A percentile compares a stretch with the other conserved stretches of the same genome.
These are phyloP conservation scores for Serpula lacrymans DNA, from an alignment of 768 basidiomycete genomes.

Conservation along the genomic window DNA sequence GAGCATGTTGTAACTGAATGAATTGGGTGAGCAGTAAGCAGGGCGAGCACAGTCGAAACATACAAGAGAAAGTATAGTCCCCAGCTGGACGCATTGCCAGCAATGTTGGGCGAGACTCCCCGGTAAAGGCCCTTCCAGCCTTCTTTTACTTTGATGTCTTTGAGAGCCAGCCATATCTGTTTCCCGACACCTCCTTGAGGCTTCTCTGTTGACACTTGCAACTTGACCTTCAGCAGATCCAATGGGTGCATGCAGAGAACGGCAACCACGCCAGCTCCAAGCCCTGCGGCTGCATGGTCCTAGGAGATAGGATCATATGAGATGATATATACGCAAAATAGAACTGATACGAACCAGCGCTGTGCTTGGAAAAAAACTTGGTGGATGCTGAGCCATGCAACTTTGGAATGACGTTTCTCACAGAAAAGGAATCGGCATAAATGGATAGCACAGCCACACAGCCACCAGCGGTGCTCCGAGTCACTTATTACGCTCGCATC, in stretches of 20 bases:
- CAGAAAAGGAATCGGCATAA: too few species aligned
- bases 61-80: conserved; percentile 98
- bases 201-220: conserved; percentile 78
- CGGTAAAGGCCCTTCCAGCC: conserved; percentile 89
- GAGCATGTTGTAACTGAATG: conserved; percentile 85
- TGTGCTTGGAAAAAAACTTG: conserved; percentile 41
- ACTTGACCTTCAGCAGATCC: conserved; percentile 91
- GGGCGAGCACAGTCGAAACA: conserved; percentile 29
- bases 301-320: conserved; percentile 24
- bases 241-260: conserved; percentile 97
- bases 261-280: conserved; percentile 88
- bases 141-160: conserved; percentile 65
- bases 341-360: conserved; percentile 24
- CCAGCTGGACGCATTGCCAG: conserved; percentile 96
- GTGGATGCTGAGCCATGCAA: conserved; percentile 28
- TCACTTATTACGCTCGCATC: too few species aligned
- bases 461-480: too few species aligned
- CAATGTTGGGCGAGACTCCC: conserved; percentile 86
- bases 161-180: conserved; percentile 74
- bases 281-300: conserved; percentile 95
- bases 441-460: background rate
- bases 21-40: background rate
- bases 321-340: background rate
- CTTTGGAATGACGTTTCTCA: conserved; percentile 2
- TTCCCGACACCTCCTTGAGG: conserved; percentile 59